Conservation (phyloP, 345 rosid species). For the Populus davidiana region DNA sequence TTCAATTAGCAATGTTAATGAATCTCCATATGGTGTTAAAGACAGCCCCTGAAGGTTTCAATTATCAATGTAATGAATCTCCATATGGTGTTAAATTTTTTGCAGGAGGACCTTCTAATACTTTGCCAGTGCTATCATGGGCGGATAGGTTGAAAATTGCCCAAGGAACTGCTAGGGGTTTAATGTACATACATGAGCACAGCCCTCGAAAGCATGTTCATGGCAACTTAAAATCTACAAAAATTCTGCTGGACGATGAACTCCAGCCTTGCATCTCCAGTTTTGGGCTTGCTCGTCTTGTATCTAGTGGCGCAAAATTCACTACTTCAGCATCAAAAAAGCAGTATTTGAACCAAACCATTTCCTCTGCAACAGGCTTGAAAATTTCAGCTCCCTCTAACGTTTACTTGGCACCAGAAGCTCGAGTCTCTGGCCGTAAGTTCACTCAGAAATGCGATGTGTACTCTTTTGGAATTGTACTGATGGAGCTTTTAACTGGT, state of each 20-base stretch:
- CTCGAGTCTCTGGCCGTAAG: conserved; percentile 59
- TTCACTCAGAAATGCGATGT: conserved; percentile 83
- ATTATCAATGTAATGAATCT: neutral
- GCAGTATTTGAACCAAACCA: conserved; percentile 39
- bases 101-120: conserved; percentile 54
- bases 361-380: conserved; percentile 40
- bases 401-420: conserved; percentile 78
- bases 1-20: neutral
- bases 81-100: neutral
- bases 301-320: conserved; percentile 41
- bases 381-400: conserved; percentile 44
- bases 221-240: conserved; percentile 77
- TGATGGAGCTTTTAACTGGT: conserved; percentile 85
- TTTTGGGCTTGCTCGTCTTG: conserved; percentile 64
- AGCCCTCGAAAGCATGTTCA: conserved; percentile 72
- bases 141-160: conserved; percentile 71
- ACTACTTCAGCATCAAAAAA: conserved; percentile 44
- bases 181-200: conserved; percentile 74
- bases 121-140: conserved; percentile 60
- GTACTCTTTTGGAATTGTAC: conserved; percentile 75
- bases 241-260: conserved; percentile 81
- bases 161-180: conserved; percentile 86
- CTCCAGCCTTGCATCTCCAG: conserved; percentile 76
- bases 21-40: neutral
- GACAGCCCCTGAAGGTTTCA: neutral